Percentiles rank a stretch among this genome's conserved stretches.
Evolutionary conservation across 73 alveolate genomes (phyloP).

Genomic region (Paramecium biaurelia): DNA sequence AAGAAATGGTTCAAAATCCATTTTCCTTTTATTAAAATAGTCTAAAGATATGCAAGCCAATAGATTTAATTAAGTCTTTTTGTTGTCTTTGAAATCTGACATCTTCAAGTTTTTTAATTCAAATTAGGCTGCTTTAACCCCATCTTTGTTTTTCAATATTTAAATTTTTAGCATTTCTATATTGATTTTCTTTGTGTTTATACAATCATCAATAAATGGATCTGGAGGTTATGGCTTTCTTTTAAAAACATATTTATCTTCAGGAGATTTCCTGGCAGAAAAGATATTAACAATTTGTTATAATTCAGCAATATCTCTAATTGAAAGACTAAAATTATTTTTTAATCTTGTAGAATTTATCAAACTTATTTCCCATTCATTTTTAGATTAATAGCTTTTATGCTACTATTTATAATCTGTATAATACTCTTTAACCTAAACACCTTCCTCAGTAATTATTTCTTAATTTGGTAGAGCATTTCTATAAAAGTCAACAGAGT

Average conservation of each 20-base stretch:
- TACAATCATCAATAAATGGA: conserved; percentile 24
- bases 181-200: neutral
- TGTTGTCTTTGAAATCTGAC: neutral
- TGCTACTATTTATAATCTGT: neutral
- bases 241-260: neutral
- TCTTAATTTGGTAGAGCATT: neutral
- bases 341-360: neutral
- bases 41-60: conserved; percentile 23
- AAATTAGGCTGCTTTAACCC: conserved; percentile 38
- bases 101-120: neutral
- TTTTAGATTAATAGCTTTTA: neutral
- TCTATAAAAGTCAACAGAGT: conserved; percentile 20
- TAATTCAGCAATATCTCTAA: conserved; percentile 27
- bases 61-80: neutral
- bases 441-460: neutral
- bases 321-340: conserved; percentile 45
- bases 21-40: conserved; percentile 58
- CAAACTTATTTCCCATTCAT: neutral
- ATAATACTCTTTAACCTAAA: conserved; percentile 11
- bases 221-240: neutral
- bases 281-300: neutral
- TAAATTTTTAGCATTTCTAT: conserved; percentile 12
- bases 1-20: conserved; percentile 50
- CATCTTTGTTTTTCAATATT: conserved; percentile 47
- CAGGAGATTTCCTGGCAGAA: neutral